phyloP scores from a whole-genome alignment of 805 yeast species.

The Isabelozyma pseudorhagii region DNA sequence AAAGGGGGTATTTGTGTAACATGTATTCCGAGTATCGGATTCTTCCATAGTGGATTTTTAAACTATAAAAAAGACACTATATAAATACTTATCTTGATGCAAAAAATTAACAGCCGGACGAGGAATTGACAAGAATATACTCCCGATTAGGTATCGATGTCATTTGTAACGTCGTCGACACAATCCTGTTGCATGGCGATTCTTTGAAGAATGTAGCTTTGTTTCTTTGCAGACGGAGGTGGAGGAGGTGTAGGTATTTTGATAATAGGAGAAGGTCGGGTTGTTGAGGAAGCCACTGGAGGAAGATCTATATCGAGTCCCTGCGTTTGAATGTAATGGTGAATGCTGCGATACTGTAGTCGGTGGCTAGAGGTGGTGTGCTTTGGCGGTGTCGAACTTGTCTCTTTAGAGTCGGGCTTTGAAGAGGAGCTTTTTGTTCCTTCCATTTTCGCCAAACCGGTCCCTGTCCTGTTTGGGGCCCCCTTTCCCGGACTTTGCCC shows the following conservation, averaged over 20 bases:
- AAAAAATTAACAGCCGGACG: not conserved
- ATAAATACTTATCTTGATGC: not conserved
- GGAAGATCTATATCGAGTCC: constrained; percentile 1
- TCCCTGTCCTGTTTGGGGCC: no score
- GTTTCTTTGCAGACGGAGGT: constrained; percentile 3
- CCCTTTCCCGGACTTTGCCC: not conserved
- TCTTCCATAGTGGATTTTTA: no score
- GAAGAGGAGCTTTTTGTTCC: not conserved
- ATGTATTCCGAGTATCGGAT: not conserved
- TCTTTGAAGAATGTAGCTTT: constrained; percentile 17
- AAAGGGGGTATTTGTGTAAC: not conserved
- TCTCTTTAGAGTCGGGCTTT: not conserved
- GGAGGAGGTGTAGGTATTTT: not conserved
- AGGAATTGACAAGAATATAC: not conserved
- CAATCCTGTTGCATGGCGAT: constrained; percentile 40
- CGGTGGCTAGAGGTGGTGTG: not conserved
- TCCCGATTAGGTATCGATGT: not conserved
- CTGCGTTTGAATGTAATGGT: not conserved
- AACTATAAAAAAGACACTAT: not conserved
- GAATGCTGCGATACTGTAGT: not conserved
- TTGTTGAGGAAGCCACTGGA: not conserved
- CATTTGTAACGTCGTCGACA: constrained; percentile 17
- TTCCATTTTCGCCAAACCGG: no score
- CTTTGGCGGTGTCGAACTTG: not conserved
- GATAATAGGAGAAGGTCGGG: not conserved